Conservation (phyloP, 768 basidiomycete genomes). For the Termitomyces sp. region DNA sequence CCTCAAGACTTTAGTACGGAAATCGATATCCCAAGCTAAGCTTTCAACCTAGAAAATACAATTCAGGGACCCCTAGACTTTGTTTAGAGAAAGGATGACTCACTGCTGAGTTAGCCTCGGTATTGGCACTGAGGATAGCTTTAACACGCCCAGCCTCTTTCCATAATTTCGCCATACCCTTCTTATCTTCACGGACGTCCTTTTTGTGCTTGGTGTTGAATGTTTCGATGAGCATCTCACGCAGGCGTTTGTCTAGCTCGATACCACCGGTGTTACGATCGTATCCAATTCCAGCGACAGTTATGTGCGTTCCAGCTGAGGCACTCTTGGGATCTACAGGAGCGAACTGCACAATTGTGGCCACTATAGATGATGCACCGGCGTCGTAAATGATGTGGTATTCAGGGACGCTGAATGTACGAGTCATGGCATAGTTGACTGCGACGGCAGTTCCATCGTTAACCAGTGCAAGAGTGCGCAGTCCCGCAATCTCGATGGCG, state of each 20-base stretch:
- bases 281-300: constrained; percentile 79
- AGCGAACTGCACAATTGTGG: constrained; percentile 72
- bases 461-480: constrained; percentile 79
- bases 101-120: constrained; percentile 71
- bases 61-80: constrained; percentile 4
- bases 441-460: constrained; percentile 96
- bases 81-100: constrained; percentile 20
- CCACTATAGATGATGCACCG: constrained; percentile 78
- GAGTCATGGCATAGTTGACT: constrained; percentile 97
- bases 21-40: constrained; percentile 87
- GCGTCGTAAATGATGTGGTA: constrained; percentile 94
- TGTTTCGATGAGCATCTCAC: constrained; percentile 72
- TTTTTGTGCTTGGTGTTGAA: constrained; percentile 72
- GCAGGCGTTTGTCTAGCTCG: constrained; percentile 79
- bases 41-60: constrained; percentile 67
- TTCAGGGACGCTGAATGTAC: constrained; percentile 75
- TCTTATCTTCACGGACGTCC: constrained; percentile 69
- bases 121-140: constrained; percentile 89
- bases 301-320: constrained; percentile 61
- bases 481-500: constrained; percentile 87
- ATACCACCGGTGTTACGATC: constrained; percentile 75
- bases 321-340: constrained; percentile 52
- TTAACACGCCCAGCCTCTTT: constrained; percentile 94
- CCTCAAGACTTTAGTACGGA: constrained; percentile 73
- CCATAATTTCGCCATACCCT: constrained; percentile 90